Conservation (phyloP, 495 filamentous ascomycete species). For the Lineolata rhizophorae region DNA sequence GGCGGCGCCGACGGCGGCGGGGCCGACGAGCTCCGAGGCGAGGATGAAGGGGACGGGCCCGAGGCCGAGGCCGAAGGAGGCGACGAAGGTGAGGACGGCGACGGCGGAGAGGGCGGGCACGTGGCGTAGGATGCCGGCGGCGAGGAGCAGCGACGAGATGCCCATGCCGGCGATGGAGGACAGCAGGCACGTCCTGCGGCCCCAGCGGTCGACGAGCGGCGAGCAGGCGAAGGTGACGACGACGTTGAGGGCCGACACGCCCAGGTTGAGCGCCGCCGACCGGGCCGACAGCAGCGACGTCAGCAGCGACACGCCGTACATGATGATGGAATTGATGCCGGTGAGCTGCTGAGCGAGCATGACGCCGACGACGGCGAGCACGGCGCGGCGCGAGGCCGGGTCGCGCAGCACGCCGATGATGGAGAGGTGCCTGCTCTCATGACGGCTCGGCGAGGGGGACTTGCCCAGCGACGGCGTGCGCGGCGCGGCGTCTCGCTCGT, state of each 20-base stretch:
- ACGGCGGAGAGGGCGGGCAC: constrained; percentile 55
- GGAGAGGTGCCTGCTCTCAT: constrained; percentile 28
- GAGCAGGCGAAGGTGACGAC: constrained; percentile 59
- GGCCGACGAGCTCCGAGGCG: constrained; percentile 66
- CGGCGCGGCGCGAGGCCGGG: constrained; percentile 46
- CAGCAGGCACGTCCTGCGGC: constrained; percentile 64
- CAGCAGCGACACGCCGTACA: constrained; percentile 88
- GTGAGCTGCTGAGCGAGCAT: constrained; percentile 81
- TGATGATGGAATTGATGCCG: constrained; percentile 91
- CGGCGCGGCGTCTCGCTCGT: constrained; percentile 6
- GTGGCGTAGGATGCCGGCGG: constrained; percentile 46
- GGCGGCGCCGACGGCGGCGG: constrained; percentile 71
- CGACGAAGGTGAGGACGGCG: constrained; percentile 65
- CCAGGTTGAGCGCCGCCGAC: constrained; percentile 59
- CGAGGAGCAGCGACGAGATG: constrained; percentile 46
- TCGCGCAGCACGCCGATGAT: constrained; percentile 43
- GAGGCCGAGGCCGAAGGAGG: constrained; percentile 73
- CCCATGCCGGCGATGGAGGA: constrained; percentile 70
- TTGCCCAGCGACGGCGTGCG: constrained; percentile 2
- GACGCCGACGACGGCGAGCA: constrained; percentile 67
- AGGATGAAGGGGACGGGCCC: constrained; percentile 91
- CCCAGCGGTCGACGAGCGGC: constrained; percentile 64
- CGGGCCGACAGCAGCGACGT: constrained; percentile 51
- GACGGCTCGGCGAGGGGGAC: constrained; percentile 12
- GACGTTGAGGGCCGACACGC: constrained; percentile 71